phyloP scores from a whole-genome alignment of 2,329 filamentous ascomycete genomes.

The Mycosphaerelloides madeirae region DNA sequence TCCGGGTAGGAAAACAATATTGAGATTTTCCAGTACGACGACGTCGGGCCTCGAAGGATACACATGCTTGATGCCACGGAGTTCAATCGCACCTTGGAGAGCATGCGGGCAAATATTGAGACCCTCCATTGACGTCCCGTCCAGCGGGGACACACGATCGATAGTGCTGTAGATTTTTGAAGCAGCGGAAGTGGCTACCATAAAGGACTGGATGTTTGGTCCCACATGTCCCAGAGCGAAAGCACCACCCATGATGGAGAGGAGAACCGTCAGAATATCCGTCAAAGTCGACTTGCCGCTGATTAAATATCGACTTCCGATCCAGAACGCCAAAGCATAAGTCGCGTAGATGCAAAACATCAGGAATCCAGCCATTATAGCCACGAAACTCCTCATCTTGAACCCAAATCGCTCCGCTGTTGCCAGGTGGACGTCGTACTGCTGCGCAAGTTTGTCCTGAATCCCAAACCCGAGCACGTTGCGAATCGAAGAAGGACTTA shows the following conservation, averaged over 20 bases:
- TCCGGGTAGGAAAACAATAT: slow-evolving; percentile 34
- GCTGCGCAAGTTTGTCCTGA: slow-evolving; percentile 36
- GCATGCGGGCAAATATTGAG: slow-evolving; percentile 6
- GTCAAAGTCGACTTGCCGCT: slow-evolving; percentile 30
- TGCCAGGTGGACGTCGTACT: slow-evolving; percentile 41
- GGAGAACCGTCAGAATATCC: slow-evolving; percentile 25
- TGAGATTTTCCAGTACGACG: slow-evolving; percentile 33
- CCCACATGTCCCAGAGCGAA: slow-evolving; percentile 27
- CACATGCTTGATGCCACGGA: slow-evolving; percentile 63
- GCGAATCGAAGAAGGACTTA: slow-evolving; percentile 42
- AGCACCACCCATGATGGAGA: neutral
- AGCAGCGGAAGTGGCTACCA: slow-evolving; percentile 39
- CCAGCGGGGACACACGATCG: slow-evolving; percentile 35
- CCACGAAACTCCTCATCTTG: slow-evolving; percentile 31
- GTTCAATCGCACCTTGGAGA: slow-evolving; percentile 48
- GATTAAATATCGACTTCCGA: neutral
- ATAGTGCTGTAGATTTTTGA: slow-evolving; percentile 39
- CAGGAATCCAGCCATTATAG: slow-evolving; percentile 13
- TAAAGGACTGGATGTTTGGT: slow-evolving; percentile 38
- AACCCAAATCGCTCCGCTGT: slow-evolving; percentile 27
- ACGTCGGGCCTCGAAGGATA: slow-evolving; percentile 53
- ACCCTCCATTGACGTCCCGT: slow-evolving; percentile 30
- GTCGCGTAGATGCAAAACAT: neutral
- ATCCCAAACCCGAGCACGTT: slow-evolving; percentile 48
- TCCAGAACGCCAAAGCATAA: neutral